phyloP scores from a whole-genome alignment of 2,329 filamentous ascomycete species.

The Colletotrichum euphorbiae region DNA sequence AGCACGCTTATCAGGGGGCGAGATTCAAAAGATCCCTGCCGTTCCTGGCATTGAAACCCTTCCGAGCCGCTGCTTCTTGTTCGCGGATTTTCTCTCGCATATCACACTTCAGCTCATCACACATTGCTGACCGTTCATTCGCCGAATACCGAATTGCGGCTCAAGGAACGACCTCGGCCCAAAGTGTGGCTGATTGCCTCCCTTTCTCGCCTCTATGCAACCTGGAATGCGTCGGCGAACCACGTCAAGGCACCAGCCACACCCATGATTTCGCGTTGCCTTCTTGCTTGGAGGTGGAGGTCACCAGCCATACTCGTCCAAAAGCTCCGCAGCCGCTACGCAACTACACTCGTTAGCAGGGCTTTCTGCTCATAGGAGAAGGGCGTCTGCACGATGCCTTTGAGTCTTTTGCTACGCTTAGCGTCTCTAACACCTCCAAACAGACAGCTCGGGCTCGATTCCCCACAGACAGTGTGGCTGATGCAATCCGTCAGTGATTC shows the following conservation, averaged over 20 bases:
- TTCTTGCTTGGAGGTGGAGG: background rate
- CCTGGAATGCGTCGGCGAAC: slow-evolving; percentile 19
- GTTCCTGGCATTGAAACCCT: background rate
- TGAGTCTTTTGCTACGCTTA: background rate
- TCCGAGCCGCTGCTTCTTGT: background rate
- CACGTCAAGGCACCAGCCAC: slow-evolving; percentile 27
- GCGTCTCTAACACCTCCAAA: slow-evolving; percentile 4
- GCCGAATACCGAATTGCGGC: slow-evolving; percentile 12
- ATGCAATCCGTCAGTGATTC: slow-evolving; percentile 12
- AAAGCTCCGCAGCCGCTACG: slow-evolving; percentile 13
- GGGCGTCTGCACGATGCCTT: slow-evolving; percentile 2
- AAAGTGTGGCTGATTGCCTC: slow-evolving; percentile 27
- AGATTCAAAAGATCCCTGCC: slow-evolving; percentile 3
- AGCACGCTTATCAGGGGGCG: background rate
- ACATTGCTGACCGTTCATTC: slow-evolving; percentile 3
- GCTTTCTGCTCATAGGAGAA: background rate
- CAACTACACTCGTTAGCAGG: background rate
- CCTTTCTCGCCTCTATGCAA: slow-evolving; percentile 12
- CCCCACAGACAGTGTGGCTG: slow-evolving; percentile 23
- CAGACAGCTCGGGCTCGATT: background rate
- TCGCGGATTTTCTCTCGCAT: slow-evolving; percentile 10
- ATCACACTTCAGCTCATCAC: slow-evolving; percentile 15
- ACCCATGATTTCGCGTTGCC: background rate
- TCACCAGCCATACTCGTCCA: slow-evolving; percentile 27
- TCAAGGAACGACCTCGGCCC: slow-evolving; percentile 5